These are phyloP conservation scores for Antrodiella citrinella DNA, from an alignment of 768 basidiomycete genomes.

Conservation along the genomic window DNA sequence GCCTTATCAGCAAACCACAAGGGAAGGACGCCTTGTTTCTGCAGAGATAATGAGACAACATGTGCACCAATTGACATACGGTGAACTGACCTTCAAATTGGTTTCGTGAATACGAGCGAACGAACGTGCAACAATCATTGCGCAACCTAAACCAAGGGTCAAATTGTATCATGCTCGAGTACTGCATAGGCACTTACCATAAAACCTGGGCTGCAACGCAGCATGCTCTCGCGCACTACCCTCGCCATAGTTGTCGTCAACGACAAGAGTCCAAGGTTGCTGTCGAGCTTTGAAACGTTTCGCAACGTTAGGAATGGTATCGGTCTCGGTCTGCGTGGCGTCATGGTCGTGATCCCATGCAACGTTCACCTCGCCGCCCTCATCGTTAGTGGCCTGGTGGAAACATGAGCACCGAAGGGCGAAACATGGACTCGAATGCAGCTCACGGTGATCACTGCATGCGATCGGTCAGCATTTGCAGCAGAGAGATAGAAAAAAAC, in stretches of 20 bases:
- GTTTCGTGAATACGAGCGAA: slow-evolving; percentile 99
- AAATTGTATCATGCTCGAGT: background rate
- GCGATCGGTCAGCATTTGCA: background rate
- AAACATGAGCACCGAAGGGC: background rate
- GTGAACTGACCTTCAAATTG: slow-evolving; percentile 74
- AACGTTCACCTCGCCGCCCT: slow-evolving; percentile 87
- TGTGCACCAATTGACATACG: background rate
- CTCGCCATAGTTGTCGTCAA: slow-evolving; percentile 97
- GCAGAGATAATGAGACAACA: slow-evolving; percentile 12
- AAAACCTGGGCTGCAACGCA: slow-evolving; percentile 92
- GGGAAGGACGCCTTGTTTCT: slow-evolving; percentile 98
- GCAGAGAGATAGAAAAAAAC: slow-evolving; percentile 22
- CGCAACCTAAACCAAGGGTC: slow-evolving; percentile 48
- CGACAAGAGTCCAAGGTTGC: slow-evolving; percentile 90
- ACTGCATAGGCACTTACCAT: slow-evolving; percentile 39
- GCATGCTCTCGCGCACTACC: slow-evolving; percentile 98
- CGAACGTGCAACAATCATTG: slow-evolving; percentile 81
- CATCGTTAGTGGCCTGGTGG: slow-evolving; percentile 81
- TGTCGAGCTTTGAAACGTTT: slow-evolving; percentile 77
- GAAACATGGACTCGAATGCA: background rate
- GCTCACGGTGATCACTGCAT: slow-evolving; percentile 70
- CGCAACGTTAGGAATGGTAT: slow-evolving; percentile 86
- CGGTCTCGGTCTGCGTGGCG: slow-evolving; percentile 35
- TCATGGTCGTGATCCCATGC: slow-evolving; percentile 72
- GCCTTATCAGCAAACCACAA: slow-evolving; percentile 86